phyloP scores from a whole-genome alignment of 192 early-diverging fungal species.

The Linnemannia hyalina region DNA sequence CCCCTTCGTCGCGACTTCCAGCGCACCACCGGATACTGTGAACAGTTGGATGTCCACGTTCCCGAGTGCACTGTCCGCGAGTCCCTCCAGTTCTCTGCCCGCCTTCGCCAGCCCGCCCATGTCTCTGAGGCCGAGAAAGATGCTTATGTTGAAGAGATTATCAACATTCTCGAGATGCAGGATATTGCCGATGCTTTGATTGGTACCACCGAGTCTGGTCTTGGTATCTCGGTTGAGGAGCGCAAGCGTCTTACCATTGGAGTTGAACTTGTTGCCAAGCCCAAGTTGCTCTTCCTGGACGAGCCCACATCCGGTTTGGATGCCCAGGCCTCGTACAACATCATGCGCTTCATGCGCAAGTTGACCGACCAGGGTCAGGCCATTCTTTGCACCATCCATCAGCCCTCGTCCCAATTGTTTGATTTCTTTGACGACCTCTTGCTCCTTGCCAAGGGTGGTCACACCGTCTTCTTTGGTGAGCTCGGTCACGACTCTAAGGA shows the following conservation, averaged over 20 bases:
- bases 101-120: conserved; percentile 78
- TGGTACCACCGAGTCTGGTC: conserved; percentile 75
- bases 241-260: conserved; percentile 91
- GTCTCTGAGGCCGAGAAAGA: conserved; percentile 78
- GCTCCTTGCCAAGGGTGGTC: conserved; percentile 84
- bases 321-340: conserved; percentile 84
- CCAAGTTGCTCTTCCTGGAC: conserved; percentile 88
- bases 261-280: conserved; percentile 85
- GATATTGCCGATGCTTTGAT: conserved; percentile 79
- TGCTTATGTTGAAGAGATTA: conserved; percentile 81
- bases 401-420: conserved; percentile 87
- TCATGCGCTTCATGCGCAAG: conserved; percentile 78
- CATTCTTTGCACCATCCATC: conserved; percentile 89
- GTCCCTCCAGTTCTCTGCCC: conserved; percentile 81
- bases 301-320: conserved; percentile 92
- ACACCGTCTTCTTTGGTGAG: conserved; percentile 86
- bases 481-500: conserved; percentile 76
- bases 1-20: conserved; percentile 70
- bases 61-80: conserved; percentile 85
- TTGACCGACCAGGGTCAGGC: conserved; percentile 76
- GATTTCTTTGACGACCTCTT: conserved; percentile 88
- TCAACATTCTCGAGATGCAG: conserved; percentile 81
- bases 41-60: conserved; percentile 87
- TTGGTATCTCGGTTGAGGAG: conserved; percentile 91
- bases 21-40: conserved; percentile 83